These are phyloP conservation scores for Cutaneotrichosporon arboriforme DNA, from an alignment of 1,284 basidiomycete species.

Conservation along the genomic window DNA sequence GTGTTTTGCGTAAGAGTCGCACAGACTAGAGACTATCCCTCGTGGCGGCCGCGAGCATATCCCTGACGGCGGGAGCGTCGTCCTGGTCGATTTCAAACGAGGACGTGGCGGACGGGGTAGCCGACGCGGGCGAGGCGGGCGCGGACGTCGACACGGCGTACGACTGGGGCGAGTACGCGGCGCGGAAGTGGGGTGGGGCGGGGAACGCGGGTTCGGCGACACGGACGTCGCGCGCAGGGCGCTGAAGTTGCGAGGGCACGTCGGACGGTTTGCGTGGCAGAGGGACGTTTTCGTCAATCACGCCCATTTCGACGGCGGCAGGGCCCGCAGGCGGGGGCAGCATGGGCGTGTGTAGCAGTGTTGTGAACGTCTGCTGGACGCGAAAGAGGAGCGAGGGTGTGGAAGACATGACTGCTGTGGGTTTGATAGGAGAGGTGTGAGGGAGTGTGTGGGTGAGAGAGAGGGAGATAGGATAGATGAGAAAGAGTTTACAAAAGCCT, in stretches of 20 bases:
- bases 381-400: conserved; percentile 25
- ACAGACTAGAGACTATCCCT: background rate
- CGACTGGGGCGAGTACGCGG: background rate
- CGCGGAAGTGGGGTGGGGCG: background rate
- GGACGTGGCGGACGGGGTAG: background rate
- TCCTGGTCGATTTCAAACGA: background rate
- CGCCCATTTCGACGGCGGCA: conserved; percentile 31
- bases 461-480: too few relatives aligned
- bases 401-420: conserved; percentile 3
- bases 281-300: background rate
- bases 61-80: background rate
- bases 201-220: background rate
- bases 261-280: too few relatives aligned
- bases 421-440: too few relatives aligned
- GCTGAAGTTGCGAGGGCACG: too few relatives aligned
- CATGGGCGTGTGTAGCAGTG: conserved; percentile 41
- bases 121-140: background rate
- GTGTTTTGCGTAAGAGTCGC: background rate
- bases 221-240: too few relatives aligned
- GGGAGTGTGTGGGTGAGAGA: background rate
- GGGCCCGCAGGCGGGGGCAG: conserved; percentile 29
- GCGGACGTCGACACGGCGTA: background rate
- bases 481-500: too few relatives aligned
- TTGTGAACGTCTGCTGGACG: conserved; percentile 28
- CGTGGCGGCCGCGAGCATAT: conserved; percentile 1